phyloP scores from a whole-genome alignment of 2,329 filamentous ascomycete genomes.

The Zymoseptoria passerinii region DNA sequence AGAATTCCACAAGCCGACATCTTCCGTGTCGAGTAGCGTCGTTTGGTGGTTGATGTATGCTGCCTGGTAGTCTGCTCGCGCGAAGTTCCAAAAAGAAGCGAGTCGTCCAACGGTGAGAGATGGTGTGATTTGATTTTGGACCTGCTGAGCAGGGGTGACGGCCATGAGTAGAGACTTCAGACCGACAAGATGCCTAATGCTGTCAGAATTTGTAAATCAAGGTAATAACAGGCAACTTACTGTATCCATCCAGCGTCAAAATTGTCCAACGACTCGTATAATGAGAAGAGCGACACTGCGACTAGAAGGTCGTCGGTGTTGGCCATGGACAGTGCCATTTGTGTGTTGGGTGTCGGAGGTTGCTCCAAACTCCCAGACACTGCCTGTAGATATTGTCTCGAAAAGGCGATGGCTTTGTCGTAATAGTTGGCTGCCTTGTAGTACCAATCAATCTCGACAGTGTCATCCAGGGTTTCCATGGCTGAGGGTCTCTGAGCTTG shows the following conservation, averaged over 20 bases:
- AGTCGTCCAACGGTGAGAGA: conserved; percentile 47
- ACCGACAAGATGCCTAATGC: conserved; percentile 51
- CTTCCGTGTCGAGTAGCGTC: conserved; percentile 54
- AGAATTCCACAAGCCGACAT: conserved; percentile 54
- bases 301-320: conserved; percentile 54
- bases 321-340: conserved; percentile 26
- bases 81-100: conserved; percentile 61
- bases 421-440: conserved; percentile 55
- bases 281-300: conserved; percentile 56
- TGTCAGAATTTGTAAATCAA: conserved; percentile 1
- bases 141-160: conserved; percentile 22
- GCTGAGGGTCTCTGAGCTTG: conserved; percentile 41
- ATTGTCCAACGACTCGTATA: conserved; percentile 58
- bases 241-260: conserved; percentile 50
- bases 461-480: conserved; percentile 46
- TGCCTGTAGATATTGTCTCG: conserved; percentile 40
- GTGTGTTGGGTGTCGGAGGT: conserved; percentile 16
- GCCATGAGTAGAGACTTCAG: conserved; percentile 53
- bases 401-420: conserved; percentile 39
- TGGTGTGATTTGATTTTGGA: conserved; percentile 35
- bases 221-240: conserved; percentile 9
- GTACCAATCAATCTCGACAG: conserved; percentile 46
- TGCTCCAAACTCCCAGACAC: conserved; percentile 23
- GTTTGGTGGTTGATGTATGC: conserved; percentile 50
- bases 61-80: conserved; percentile 37